Base-by-base conservation (phyloP, 2,329 filamentous ascomycete species). In the Canariomyces notabilis region DNA sequence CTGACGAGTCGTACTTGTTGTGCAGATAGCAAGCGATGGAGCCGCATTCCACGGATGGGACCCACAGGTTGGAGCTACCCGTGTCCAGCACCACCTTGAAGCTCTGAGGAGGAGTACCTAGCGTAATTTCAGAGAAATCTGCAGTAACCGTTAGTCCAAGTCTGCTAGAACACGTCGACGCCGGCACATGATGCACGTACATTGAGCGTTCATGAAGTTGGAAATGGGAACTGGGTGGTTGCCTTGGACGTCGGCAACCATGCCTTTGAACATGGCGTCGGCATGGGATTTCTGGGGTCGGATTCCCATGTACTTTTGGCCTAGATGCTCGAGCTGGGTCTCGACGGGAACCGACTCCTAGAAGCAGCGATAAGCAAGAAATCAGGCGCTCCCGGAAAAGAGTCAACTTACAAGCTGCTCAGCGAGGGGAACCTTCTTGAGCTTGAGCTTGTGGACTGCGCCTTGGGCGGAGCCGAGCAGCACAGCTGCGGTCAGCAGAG, bases 21-120 rank as follows among this genome's bases (percentile, higher is more conserved):
- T 98, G 93, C 50, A 98, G 82, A 73, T 91, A 98, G 80, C 93
- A 98, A 56, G 93, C 94, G 64, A 98, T 98, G 64, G 90, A 96
- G 64, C 80, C 83, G 70, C 94, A 98, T 64, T 89, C 77, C 47
- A 80, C 76, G 19, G 90, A 95, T 32, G 94, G 94, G 50, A 98
- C 90, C 94, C 94, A 98, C 54, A 98, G 80, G 77, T 98, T 98
- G 67, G 93, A 97, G 78, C 89, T 96, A 61, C 93, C 93, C 21
- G 93, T 98, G 69, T 98, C 93, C 55, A 98, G 85, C 55, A 98
- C 86, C 58, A 98, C 94, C 80, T 98, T 98, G 83, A 98, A 98
- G 59, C 73, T 78, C 75, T 98, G 93, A 26, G 93, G 84, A 56
- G 93, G 93, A 39, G 84, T 91, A 56, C 93, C 93, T 67, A 98